These are phyloP conservation scores for Coemansia sp. DNA, from an alignment of 192 early-diverging fungal genomes.

Conservation along the genomic window DNA sequence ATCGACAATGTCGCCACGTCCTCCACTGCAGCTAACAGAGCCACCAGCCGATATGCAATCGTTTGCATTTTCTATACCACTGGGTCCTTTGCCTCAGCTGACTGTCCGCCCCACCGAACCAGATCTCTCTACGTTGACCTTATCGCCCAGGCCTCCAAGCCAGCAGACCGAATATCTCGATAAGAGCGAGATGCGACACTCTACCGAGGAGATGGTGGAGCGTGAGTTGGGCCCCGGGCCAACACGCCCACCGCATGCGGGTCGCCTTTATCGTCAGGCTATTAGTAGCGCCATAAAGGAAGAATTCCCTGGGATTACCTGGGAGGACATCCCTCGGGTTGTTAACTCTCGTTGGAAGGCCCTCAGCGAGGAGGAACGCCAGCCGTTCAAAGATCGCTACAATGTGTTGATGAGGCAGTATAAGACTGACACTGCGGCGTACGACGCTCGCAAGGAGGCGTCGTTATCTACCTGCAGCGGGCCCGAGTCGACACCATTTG, in stretches of 20 bases:
- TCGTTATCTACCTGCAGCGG: neutral
- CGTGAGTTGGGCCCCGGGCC: neutral
- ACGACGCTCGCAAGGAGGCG: neutral
- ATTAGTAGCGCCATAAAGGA: neutral
- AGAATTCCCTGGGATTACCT: neutral
- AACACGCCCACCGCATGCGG: neutral
- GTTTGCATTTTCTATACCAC: no score
- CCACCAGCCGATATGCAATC: no score
- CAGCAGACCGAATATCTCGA: neutral
- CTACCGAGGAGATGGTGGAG: neutral
- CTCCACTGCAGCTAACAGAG: no score
- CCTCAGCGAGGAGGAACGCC: neutral
- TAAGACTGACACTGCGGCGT: neutral
- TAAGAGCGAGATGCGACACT: no score
- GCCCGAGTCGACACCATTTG: neutral
- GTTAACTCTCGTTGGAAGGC: neutral
- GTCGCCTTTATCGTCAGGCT: neutral
- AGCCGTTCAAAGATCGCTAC: neutral
- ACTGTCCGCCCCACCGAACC: neutral
- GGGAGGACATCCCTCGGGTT: neutral
- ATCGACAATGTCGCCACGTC: no score
- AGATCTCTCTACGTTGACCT: neutral
- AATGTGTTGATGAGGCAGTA: neutral
- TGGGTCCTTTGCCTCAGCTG: no score
- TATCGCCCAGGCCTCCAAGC: neutral